Evolutionary conservation across 1,284 basidiomycete genomes (phyloP).

Genomic region (Ganoderma multipileum): DNA sequence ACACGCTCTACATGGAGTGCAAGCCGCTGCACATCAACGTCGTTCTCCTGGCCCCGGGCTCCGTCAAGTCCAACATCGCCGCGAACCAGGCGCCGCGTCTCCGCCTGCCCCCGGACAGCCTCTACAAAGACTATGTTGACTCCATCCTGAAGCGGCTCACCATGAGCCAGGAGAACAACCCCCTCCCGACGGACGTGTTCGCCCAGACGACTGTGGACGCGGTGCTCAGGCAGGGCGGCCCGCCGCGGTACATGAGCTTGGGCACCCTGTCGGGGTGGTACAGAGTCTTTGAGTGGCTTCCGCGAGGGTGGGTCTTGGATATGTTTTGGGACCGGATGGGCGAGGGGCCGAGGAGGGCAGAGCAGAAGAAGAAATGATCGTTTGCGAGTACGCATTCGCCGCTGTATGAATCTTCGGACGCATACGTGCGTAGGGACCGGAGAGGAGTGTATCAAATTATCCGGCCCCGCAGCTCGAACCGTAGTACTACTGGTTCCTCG

Average conservation of each 20-base stretch:
- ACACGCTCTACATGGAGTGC: constrained; percentile 75
- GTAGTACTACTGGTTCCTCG: too few species aligned
- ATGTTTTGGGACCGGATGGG: constrained; percentile 48
- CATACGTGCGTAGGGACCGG: too few species aligned
- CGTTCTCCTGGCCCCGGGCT: constrained; percentile 65
- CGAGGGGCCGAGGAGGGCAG: constrained; percentile 9
- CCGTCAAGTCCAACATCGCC: constrained; percentile 64
- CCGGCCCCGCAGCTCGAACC: too few species aligned
- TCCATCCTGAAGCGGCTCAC: constrained; percentile 46
- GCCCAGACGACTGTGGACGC: constrained; percentile 54
- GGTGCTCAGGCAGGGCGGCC: constrained; percentile 40
- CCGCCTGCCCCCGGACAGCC: constrained; percentile 51
- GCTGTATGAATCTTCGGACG: too few species aligned
- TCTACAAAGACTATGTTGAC: constrained; percentile 56
- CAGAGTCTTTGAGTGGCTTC: constrained; percentile 57
- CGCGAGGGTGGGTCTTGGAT: constrained; percentile 51
- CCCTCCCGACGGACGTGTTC: constrained; percentile 60
- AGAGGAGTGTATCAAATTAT: too few species aligned
- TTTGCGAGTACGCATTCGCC: too few species aligned
- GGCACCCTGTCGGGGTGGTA: constrained; percentile 48
- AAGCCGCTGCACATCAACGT: constrained; percentile 65
- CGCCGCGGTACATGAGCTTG: constrained; percentile 39
- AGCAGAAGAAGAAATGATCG: constrained; percentile 3
- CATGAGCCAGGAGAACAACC: constrained; percentile 44
- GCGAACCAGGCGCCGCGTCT: constrained; percentile 52